Conservation (phyloP, 257 asterid genomes). For the Solanum lycopersicoides region DNA sequence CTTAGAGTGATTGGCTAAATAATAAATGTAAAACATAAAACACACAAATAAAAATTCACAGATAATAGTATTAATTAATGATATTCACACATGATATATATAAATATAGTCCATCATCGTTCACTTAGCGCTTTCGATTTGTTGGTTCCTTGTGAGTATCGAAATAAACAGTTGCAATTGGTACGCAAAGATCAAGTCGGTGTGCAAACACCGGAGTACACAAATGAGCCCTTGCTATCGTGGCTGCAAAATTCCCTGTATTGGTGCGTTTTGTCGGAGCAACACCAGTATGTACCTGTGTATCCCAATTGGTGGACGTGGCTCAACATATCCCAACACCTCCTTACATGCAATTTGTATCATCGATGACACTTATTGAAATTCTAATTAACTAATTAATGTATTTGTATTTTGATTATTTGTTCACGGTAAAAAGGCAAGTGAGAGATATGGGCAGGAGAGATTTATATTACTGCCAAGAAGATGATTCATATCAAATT, state of each 20-base stretch:
- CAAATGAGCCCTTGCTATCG: constrained; percentile 25
- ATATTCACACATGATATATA: neutral
- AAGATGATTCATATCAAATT: no score
- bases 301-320: constrained; percentile 41
- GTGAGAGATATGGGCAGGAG: no score
- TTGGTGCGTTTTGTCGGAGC: constrained; percentile 18
- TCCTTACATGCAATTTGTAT: constrained; percentile 27
- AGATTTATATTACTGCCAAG: no score
- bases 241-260: constrained; percentile 6
- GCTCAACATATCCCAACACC: constrained; percentile 24
- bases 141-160: no score
- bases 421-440: no score
- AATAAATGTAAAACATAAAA: neutral
- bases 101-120: neutral
- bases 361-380: no score
- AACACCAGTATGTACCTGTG: constrained; percentile 50
- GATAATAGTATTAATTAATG: neutral
- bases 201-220: no score
- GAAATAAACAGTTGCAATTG: no score
- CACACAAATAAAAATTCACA: neutral
- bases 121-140: no score
- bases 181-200: no score
- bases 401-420: no score
- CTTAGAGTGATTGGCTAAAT: neutral
- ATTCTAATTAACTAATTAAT: no score